Conservation (phyloP, 306 rosid species). For the Ammopiptanthus mongolicus region DNA sequence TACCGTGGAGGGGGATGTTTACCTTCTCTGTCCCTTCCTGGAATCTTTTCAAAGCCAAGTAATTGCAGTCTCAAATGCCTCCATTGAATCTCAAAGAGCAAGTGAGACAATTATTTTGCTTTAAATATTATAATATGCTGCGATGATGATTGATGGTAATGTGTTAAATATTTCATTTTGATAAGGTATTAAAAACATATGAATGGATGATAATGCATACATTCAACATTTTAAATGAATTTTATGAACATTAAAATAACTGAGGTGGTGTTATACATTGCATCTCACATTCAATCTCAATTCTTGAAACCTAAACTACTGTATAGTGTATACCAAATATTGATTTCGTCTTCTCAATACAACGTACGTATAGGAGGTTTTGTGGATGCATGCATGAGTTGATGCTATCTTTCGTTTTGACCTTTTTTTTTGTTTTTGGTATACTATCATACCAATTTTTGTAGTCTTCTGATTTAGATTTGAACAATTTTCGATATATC, state of each 20-base stretch:
- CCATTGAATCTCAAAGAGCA: not conserved
- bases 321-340: not conserved
- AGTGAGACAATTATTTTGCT: not conserved
- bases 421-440: not conserved
- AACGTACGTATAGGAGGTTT: not conserved
- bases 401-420: not conserved
- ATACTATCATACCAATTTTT: not conserved
- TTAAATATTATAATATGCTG: not conserved
- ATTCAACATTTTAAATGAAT: not conserved
- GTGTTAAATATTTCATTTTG: not conserved
- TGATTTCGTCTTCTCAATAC: not conserved
- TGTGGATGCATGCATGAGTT: conserved; percentile 13
- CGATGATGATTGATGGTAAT: not conserved
- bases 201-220: not conserved
- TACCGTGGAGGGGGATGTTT: not conserved
- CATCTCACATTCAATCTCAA: not conserved
- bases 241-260: not conserved
- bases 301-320: not conserved
- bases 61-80: not conserved
- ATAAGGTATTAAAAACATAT: not conserved
- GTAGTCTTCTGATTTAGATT: too few species aligned
- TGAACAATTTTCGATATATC: not conserved
- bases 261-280: not conserved
- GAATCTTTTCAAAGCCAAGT: not conserved
- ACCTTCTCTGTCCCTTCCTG: not conserved